A percentile compares a stretch with the other conserved stretches of the same genome.
These are phyloP conservation scores for Fusarium coicis DNA, from an alignment of 2,329 filamentous ascomycete genomes.

Conservation along the genomic window DNA sequence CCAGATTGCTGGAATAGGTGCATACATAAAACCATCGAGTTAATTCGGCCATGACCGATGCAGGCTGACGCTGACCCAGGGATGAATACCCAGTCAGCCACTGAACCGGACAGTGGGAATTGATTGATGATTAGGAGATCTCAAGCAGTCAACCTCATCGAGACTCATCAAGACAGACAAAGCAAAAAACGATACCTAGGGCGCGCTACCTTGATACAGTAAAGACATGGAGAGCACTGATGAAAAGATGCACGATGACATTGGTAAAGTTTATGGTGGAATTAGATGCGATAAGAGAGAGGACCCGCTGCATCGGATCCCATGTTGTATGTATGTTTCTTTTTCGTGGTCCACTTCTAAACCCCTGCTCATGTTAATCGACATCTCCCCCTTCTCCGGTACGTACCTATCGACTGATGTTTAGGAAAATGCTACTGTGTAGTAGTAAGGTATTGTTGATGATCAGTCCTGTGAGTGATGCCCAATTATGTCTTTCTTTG, in stretches of 20 bases:
- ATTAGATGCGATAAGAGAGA: constrained; percentile 16
- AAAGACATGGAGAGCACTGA: constrained; percentile 5
- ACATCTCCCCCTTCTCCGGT: constrained; percentile 24
- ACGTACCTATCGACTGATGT: constrained; percentile 1
- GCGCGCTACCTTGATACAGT: neutral
- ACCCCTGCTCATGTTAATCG: constrained; percentile 18
- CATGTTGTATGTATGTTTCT: neutral
- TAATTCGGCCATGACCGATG: constrained; percentile 43
- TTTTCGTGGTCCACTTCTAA: constrained; percentile 29
- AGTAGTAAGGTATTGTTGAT: neutral
- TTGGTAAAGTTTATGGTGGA: neutral
- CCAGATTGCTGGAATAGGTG: constrained; percentile 31
- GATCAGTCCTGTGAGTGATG: neutral
- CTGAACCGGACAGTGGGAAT: constrained; percentile 34
- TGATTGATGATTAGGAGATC: constrained; percentile 25
- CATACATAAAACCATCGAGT: constrained; percentile 12
- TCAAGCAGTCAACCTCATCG: constrained; percentile 12
- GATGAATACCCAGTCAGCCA: constrained; percentile 39
- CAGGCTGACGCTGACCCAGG: constrained; percentile 25
- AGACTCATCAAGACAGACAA: constrained; percentile 9
- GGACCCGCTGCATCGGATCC: constrained; percentile 22
- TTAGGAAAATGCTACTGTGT: neutral
- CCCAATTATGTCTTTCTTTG: constrained; percentile 1
- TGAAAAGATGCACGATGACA: neutral
- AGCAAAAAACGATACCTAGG: constrained; percentile 15